These are phyloP conservation scores for Eucalyptus tenuipes DNA, from an alignment of 345 rosid species.

Conservation along the genomic window DNA sequence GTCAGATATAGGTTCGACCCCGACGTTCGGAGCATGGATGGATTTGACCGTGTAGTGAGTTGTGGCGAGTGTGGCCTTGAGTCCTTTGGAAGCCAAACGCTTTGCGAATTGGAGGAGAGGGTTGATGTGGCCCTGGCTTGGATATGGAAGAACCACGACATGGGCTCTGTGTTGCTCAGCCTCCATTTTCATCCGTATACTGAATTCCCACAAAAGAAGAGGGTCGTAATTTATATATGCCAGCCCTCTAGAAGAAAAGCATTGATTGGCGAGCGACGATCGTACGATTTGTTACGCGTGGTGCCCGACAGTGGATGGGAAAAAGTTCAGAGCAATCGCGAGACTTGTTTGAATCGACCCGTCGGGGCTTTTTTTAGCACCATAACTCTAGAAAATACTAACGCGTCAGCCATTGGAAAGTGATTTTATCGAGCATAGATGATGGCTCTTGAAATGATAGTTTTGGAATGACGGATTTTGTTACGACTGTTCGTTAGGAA, in stretches of 20 bases:
- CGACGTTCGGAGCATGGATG: conserved; percentile 17
- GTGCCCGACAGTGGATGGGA: background rate
- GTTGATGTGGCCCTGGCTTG: conserved; percentile 75
- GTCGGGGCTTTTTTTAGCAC: background rate
- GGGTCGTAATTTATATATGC: background rate
- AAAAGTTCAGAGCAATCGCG: background rate
- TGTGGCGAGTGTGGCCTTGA: conserved; percentile 56
- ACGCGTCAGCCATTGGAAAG: too few relatives aligned
- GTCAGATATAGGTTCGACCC: conserved; percentile 56
- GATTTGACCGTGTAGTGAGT: conserved; percentile 44
- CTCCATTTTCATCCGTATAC: conserved; percentile 3
- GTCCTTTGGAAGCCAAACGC: conserved; percentile 47
- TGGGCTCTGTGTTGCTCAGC: conserved; percentile 12
- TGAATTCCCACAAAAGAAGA: background rate
- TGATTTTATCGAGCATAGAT: too few relatives aligned
- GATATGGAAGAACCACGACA: conserved; percentile 44
- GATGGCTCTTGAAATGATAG: too few relatives aligned
- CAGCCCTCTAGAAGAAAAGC: background rate
- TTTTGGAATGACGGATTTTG: background rate
- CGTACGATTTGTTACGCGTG: background rate
- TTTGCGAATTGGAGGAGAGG: conserved; percentile 62
- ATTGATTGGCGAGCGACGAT: background rate
- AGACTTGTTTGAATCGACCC: background rate
- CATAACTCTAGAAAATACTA: background rate
- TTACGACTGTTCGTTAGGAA: background rate